Base-by-base conservation (phyloP, 78 protist genomes). In the Cavenderia fasciculata region DNA sequence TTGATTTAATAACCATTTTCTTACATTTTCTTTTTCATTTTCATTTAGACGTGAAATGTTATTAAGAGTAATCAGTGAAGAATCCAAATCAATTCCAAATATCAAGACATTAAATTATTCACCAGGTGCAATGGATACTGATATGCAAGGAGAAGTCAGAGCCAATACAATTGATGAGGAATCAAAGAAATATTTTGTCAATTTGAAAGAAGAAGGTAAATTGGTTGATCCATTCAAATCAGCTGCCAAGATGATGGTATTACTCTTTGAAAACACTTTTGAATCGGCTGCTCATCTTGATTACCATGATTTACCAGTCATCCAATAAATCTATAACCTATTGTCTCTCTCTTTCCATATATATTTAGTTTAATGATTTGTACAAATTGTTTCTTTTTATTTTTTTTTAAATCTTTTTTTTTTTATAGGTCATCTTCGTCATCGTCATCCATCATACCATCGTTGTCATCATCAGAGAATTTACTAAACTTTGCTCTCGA, bases 81-180 rank as follows among this genome's bases (percentile, higher is more conserved):
- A 79, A 68, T 25, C 25, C 68, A 49, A 43, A 52, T n/a, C 31
- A 12, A 56, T 38, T 43, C n/a, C 25, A 68, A 82, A 82, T 23
- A 29, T 82, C 10, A 82, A 68, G 54, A 59, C 74, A 18, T 54
- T 82, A 34, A 66, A 82, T 21, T 82, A 69, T 51, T 23, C 78
- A 56, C 76, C 75, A 38, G 90, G 90, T 56, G 23, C 66, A 11
- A 54, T 82, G 66, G 78, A 68, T n/a, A 82, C 90, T 41, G 78
- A 82, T 57, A 82, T 82, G 90, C 62, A 82, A 46, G 41, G 3
- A 6, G 51, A 68, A n/a, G 49, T 82, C 14, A 52, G 62, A 68
- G 78, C n/a, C 21, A 14, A 66, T 29, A 51, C 69, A n/a, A 29
- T 63, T 14, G 43, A 59, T 43, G 63, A 25, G 29, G 47, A 33